These are phyloP conservation scores for Aspergillus floridensis DNA, from an alignment of 2,329 filamentous ascomycete genomes.

Conservation along the genomic window DNA sequence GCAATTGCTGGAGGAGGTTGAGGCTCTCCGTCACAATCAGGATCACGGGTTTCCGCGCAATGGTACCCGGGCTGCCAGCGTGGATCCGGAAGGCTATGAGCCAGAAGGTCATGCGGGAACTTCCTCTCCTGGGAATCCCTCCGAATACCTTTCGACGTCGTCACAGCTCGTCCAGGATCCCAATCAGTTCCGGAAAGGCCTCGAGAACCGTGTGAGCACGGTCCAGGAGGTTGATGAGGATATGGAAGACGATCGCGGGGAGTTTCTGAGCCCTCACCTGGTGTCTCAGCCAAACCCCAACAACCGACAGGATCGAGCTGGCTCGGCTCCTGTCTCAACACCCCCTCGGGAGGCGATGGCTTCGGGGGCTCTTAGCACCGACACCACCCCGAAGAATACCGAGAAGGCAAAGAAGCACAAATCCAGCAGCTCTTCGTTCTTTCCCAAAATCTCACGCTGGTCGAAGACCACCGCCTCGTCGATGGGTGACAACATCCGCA, in stretches of 20 bases:
- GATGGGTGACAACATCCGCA: conserved; percentile 72
- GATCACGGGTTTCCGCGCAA: conserved; percentile 35
- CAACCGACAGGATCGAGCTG: conserved; percentile 38
- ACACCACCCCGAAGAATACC: conserved; percentile 69
- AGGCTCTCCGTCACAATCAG: conserved; percentile 67
- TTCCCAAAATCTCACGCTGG: conserved; percentile 95
- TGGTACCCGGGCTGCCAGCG: conserved; percentile 45
- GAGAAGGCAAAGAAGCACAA: conserved; percentile 86
- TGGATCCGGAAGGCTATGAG: conserved; percentile 76
- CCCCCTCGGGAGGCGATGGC: conserved; percentile 44
- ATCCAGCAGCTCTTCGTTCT: conserved; percentile 74
- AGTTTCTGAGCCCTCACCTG: conserved; percentile 55
- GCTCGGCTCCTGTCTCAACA: conserved; percentile 45
- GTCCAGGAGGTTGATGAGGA: conserved; percentile 83
- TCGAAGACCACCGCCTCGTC: conserved; percentile 94
- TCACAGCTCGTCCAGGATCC: conserved; percentile 37
- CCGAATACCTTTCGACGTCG: conserved; percentile 67
- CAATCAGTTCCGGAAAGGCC: conserved; percentile 47
- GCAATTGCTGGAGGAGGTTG: conserved; percentile 87
- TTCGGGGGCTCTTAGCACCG: conserved; percentile 61
- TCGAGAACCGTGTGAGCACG: conserved; percentile 83
- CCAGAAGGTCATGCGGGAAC: conserved; percentile 77
- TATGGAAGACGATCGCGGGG: conserved; percentile 52
- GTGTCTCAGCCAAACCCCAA: conserved; percentile 58
- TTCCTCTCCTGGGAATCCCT: conserved; percentile 70